Percentiles rank a stretch among this genome's conserved stretches.
These are phyloP conservation scores for Withania somnifera DNA, from an alignment of 305 asterid genomes.

Conservation along the genomic window DNA sequence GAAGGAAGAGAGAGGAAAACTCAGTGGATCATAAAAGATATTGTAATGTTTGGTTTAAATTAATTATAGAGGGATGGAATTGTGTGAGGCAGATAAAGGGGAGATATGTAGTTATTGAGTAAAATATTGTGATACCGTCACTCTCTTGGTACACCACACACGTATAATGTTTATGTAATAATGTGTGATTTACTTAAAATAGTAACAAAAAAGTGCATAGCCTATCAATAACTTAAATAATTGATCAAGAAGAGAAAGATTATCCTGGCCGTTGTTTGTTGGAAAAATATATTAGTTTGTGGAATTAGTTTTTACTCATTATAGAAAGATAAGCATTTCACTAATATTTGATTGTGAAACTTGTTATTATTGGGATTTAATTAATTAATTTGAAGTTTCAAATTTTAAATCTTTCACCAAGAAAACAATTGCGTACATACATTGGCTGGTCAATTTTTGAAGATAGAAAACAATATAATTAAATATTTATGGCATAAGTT, in stretches of 20 bases:
- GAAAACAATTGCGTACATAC: conserved; percentile 7
- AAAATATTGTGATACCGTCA: neutral
- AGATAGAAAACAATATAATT: conserved; percentile 10
- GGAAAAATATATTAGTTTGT: neutral
- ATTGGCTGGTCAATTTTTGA: conserved; percentile 21
- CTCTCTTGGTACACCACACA: neutral
- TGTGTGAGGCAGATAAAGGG: neutral
- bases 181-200: conserved; percentile 11
- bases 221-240: neutral
- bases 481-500: conserved; percentile 5
- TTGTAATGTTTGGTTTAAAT: neutral
- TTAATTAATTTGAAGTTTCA: neutral
- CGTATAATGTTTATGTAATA: neutral
- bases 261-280: conserved; percentile 7
- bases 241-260: neutral
- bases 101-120: neutral
- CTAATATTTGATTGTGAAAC: neutral
- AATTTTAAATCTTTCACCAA: too few species aligned
- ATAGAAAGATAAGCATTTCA: too few species aligned
- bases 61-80: neutral
- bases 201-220: conserved; percentile 1
- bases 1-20: neutral
- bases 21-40: neutral
- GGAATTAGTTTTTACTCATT: too few species aligned
- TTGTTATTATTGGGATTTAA: too few species aligned